Evolutionary conservation across 1,139 yeast species (phyloP).

Genomic region (Yamadazyma atlantica): DNA sequence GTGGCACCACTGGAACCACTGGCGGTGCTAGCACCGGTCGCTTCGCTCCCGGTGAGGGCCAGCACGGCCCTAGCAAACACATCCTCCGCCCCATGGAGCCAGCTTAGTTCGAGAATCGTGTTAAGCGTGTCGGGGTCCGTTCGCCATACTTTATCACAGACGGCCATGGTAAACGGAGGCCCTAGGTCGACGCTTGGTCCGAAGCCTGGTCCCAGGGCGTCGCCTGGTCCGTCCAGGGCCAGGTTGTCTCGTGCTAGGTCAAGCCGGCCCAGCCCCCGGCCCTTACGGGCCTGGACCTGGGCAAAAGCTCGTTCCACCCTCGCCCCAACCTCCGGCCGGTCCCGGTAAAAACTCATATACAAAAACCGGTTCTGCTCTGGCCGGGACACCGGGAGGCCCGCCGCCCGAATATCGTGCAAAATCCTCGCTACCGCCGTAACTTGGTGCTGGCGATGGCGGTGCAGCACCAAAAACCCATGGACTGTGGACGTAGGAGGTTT

Average conservation of each 20-base stretch:
- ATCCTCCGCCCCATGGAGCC: conserved; percentile 9
- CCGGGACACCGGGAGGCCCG: conserved; percentile 28
- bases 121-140: conserved; percentile 13
- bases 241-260: too few relatives aligned
- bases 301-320: conserved; percentile 9
- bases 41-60: too few relatives aligned
- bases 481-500: conserved; percentile 4
- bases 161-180: conserved; percentile 19
- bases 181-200: conserved; percentile 8
- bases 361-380: conserved; percentile 32
- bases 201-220: too few relatives aligned
- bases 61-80: too few relatives aligned
- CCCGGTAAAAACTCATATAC: conserved; percentile 32
- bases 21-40: too few relatives aligned
- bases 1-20: too few relatives aligned
- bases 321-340: conserved; percentile 21
- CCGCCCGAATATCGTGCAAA: conserved; percentile 25
- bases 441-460: conserved; percentile 18
- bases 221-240: too few relatives aligned
- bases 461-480: conserved; percentile 18
- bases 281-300: too few relatives aligned
- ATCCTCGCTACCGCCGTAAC: conserved; percentile 22
- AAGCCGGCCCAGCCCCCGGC: too few relatives aligned
- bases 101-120: conserved; percentile 9
- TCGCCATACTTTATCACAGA: conserved; percentile 19